These are phyloP conservation scores for Capsicum rhomboideum DNA, from an alignment of 257 asterid species.

Conservation along the genomic window DNA sequence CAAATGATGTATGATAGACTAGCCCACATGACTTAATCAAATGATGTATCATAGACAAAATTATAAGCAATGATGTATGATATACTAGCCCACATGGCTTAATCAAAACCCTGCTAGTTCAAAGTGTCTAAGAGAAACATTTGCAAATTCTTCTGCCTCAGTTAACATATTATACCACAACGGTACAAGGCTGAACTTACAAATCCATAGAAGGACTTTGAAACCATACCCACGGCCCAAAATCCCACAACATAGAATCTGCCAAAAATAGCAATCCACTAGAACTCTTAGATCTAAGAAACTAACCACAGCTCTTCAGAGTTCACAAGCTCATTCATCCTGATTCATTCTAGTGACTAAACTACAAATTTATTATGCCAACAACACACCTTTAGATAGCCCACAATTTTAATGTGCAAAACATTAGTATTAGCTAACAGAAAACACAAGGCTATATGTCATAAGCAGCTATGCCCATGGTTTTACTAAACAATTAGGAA, in stretches of 20 bases:
- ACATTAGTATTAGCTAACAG: background rate
- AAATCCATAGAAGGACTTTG: background rate
- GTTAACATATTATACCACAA: background rate
- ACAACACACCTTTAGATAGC: background rate
- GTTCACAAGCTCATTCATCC: background rate
- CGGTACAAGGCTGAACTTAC: background rate
- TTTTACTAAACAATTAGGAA: background rate
- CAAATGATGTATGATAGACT: background rate
- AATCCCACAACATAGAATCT: background rate
- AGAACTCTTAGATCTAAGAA: background rate
- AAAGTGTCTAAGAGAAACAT: background rate
- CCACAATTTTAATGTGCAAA: background rate
- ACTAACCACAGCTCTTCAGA: background rate
- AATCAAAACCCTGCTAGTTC: background rate
- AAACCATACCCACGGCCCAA: background rate
- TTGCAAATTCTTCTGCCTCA: background rate
- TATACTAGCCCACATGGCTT: background rate
- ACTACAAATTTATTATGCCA: background rate
- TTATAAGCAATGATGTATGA: background rate
- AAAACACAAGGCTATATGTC: background rate
- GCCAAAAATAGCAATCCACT: background rate
- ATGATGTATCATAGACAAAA: background rate
- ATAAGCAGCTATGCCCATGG: background rate
- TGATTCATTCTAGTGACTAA: background rate
- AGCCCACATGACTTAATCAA: background rate